phyloP scores from a whole-genome alignment of 805 yeast species.

The Brettanomyces sp. region DNA sequence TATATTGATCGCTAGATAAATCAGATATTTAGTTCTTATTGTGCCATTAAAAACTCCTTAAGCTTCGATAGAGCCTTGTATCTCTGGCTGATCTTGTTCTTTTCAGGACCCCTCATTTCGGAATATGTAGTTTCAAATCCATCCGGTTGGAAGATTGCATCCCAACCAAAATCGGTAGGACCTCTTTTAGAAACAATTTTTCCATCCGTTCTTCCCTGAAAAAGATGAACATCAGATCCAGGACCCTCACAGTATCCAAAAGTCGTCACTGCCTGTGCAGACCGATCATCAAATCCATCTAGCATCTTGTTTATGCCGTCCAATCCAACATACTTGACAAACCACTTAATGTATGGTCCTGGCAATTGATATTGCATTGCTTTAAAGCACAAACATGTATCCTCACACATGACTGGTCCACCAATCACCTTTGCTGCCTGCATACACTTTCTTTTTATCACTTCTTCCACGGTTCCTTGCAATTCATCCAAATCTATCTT shows the following conservation, averaged over 20 bases:
- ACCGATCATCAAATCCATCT: slow-evolving; percentile 70
- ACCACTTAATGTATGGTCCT: slow-evolving; percentile 91
- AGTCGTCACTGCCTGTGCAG: slow-evolving; percentile 84
- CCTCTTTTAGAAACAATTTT: slow-evolving; percentile 71
- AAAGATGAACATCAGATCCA: slow-evolving; percentile 58
- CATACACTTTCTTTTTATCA: slow-evolving; percentile 70
- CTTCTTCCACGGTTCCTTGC: slow-evolving; percentile 80
- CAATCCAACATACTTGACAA: slow-evolving; percentile 64
- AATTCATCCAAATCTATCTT: slow-evolving; percentile 80
- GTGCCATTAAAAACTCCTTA: slow-evolving; percentile 37
- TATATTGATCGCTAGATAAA: too few relatives aligned
- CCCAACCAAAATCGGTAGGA: slow-evolving; percentile 87
- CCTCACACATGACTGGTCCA: slow-evolving; percentile 92
- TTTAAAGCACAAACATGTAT: slow-evolving; percentile 78
- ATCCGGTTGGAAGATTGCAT: slow-evolving; percentile 76
- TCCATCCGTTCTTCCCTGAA: slow-evolving; percentile 83
- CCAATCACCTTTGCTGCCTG: slow-evolving; percentile 52
- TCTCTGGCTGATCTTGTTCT: slow-evolving; percentile 83
- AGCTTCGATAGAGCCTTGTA: slow-evolving; percentile 73
- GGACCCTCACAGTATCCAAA: slow-evolving; percentile 87
- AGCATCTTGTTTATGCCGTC: slow-evolving; percentile 72
- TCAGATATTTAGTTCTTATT: background rate
- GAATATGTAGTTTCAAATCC: slow-evolving; percentile 77
- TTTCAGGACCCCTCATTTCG: slow-evolving; percentile 69
- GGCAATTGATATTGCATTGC: slow-evolving; percentile 73